A percentile compares a stretch with the other conserved stretches of the same genome.
These are phyloP conservation scores for Lactarius akahatsu DNA, from an alignment of 768 basidiomycete species.

Conservation along the genomic window DNA sequence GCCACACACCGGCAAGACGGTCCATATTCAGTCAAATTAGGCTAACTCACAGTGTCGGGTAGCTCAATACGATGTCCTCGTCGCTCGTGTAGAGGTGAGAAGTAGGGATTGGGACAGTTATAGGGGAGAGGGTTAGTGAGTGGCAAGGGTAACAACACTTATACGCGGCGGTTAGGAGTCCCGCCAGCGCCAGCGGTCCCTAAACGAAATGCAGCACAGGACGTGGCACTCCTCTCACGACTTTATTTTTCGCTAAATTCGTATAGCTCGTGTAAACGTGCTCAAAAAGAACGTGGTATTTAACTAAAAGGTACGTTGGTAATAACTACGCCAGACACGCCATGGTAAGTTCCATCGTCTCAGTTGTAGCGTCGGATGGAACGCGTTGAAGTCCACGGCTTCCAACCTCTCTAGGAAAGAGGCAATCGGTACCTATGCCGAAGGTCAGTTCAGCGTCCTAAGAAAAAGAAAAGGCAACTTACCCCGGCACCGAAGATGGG, in stretches of 20 bases:
- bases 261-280: not conserved
- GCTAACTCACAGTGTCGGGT: slow-evolving; percentile 2
- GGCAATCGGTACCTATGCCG: slow-evolving; percentile 59
- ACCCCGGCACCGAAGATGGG: slow-evolving; percentile 74
- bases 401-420: slow-evolving; percentile 67
- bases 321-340: slow-evolving; percentile 60
- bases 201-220: slow-evolving; percentile 3
- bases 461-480: slow-evolving; percentile 36
- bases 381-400: slow-evolving; percentile 68
- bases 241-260: not conserved
- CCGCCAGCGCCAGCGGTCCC: slow-evolving; percentile 6
- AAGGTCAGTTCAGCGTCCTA: slow-evolving; percentile 7
- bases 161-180: slow-evolving; percentile 2
- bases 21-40: slow-evolving; percentile 25
- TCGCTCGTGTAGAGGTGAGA: slow-evolving; percentile 17
- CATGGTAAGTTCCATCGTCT: slow-evolving; percentile 79
- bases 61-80: slow-evolving; percentile 11
- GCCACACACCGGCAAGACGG: slow-evolving; percentile 30
- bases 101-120: slow-evolving; percentile 5
- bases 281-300: slow-evolving; percentile 10
- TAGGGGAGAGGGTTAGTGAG: slow-evolving; percentile 18
- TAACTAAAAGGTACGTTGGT: slow-evolving; percentile 40
- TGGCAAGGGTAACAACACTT: slow-evolving; percentile 18
- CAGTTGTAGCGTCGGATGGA: slow-evolving; percentile 58
- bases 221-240: slow-evolving; percentile 12